Evolutionary conservation across 352 stramenopile genomes (phyloP).

Genomic region (Thalassiosira ordinaria): DNA sequence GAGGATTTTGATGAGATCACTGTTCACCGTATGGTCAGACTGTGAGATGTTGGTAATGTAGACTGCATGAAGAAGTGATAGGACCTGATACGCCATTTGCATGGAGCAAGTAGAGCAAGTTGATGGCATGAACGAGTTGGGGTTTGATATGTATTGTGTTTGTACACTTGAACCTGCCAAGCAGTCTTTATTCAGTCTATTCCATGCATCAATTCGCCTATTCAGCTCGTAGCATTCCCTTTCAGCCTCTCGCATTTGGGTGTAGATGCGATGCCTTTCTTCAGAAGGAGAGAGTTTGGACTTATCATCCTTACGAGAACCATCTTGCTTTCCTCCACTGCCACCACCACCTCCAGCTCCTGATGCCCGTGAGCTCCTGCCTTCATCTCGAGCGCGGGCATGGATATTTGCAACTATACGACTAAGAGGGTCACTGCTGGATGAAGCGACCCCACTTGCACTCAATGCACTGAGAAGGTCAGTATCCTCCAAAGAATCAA

Average conservation of each 20-base stretch:
- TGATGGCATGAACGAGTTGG: slow-evolving; percentile 64
- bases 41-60: slow-evolving; percentile 59
- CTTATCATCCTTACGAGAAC: slow-evolving; percentile 54
- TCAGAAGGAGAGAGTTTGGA: slow-evolving; percentile 55
- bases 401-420: slow-evolving; percentile 65
- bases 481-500: slow-evolving; percentile 64
- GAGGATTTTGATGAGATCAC: slow-evolving; percentile 56
- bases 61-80: slow-evolving; percentile 65
- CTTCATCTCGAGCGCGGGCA: slow-evolving; percentile 37
- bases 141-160: slow-evolving; percentile 2
- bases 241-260: slow-evolving; percentile 79
- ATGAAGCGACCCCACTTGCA: slow-evolving; percentile 27
- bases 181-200: slow-evolving; percentile 72
- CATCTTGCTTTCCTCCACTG: slow-evolving; percentile 15
- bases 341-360: slow-evolving; percentile 26
- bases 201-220: slow-evolving; percentile 80
- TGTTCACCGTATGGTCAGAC: slow-evolving; percentile 55
- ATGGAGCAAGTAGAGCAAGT: slow-evolving; percentile 71
- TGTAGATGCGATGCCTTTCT: slow-evolving; percentile 73
- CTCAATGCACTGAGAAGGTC: slow-evolving; percentile 69
- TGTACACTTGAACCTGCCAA: slow-evolving; percentile 38
- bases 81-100: slow-evolving; percentile 60
- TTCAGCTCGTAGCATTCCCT: slow-evolving; percentile 79
- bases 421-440: slow-evolving; percentile 57
- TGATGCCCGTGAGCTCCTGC: slow-evolving; percentile 20